Evolutionary conservation across 2,329 filamentous ascomycete species (phyloP).

Genomic region (Epichloe aotearoae): DNA sequence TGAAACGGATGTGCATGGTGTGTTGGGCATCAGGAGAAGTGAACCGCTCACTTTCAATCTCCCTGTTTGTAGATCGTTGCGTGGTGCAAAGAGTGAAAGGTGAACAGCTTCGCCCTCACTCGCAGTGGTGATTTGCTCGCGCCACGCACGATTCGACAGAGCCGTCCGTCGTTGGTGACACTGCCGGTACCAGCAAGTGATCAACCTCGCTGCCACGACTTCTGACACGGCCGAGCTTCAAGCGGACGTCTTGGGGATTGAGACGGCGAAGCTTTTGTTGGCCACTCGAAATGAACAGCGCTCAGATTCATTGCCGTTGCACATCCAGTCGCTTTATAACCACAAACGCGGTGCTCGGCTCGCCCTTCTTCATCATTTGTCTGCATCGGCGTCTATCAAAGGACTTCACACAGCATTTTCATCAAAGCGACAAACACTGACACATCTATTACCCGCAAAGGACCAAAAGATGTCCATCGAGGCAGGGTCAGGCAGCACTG

Average conservation of each 20-base stretch:
- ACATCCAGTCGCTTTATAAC: neutral
- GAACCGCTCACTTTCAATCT: conserved; percentile 2
- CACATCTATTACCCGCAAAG: neutral
- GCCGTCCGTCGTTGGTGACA: neutral
- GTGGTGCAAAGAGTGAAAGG: neutral
- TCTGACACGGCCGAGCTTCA: neutral
- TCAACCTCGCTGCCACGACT: neutral
- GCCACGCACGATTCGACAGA: neutral
- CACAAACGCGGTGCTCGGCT: neutral
- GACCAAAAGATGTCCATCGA: conserved; percentile 5
- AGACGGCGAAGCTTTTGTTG: neutral
- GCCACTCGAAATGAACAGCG: neutral
- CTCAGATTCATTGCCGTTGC: neutral
- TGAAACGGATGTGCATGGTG: neutral
- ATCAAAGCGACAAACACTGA: neutral
- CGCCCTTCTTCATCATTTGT: neutral
- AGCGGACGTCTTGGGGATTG: neutral
- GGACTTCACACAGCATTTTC: neutral
- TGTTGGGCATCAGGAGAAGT: neutral
- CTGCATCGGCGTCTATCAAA: too few relatives aligned
- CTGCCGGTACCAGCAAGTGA: conserved; percentile 1
- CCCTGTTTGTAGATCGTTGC: neutral
- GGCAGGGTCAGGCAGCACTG: neutral
- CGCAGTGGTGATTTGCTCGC: neutral
- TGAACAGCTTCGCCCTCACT: neutral